Conservation (phyloP, 768 basidiomycete genomes). For the Xerocomellus intermedius region DNA sequence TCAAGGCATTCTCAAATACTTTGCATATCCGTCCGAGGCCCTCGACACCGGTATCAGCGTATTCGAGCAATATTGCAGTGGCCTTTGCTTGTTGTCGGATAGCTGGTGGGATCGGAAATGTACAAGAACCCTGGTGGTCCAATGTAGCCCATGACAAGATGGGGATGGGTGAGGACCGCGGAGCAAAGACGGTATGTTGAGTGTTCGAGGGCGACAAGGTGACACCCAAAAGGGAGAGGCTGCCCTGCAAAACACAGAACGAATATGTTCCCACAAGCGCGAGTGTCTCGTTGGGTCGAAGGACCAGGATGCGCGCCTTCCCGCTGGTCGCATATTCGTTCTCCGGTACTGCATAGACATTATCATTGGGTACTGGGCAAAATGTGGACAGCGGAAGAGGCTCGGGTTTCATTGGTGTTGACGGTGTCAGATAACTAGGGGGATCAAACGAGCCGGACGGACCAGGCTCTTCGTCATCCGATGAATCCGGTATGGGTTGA, state of each 20-base stretch:
- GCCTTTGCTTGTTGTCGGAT: constrained; percentile 16
- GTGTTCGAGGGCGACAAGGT: constrained; percentile 40
- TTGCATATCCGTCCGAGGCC: constrained; percentile 62
- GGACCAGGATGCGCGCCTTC: constrained; percentile 39
- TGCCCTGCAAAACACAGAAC: constrained; percentile 61
- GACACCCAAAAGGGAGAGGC: constrained; percentile 57
- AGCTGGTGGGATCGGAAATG: constrained; percentile 10
- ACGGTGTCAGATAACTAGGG: neutral
- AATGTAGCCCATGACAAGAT: constrained; percentile 35
- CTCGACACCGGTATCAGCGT: constrained; percentile 59
- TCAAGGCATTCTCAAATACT: constrained; percentile 62
- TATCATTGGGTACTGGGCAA: constrained; percentile 42
- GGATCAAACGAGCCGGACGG: constrained; percentile 8
- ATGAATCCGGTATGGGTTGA: constrained; percentile 45
- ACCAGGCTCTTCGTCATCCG: constrained; percentile 42
- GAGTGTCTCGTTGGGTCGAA: constrained; percentile 51
- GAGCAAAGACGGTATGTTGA: constrained; percentile 64
- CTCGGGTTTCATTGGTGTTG: constrained; percentile 11
- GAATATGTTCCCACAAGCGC: constrained; percentile 67
- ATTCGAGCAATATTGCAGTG: constrained; percentile 56
- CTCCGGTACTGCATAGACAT: constrained; percentile 22
- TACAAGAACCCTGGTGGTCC: constrained; percentile 10
- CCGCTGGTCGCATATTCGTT: neutral
- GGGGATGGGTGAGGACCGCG: constrained; percentile 77
- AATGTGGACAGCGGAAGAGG: constrained; percentile 48